Base-by-base conservation (phyloP, 176 grass and related monocot species). In the Microstegium vimineum region DNA sequence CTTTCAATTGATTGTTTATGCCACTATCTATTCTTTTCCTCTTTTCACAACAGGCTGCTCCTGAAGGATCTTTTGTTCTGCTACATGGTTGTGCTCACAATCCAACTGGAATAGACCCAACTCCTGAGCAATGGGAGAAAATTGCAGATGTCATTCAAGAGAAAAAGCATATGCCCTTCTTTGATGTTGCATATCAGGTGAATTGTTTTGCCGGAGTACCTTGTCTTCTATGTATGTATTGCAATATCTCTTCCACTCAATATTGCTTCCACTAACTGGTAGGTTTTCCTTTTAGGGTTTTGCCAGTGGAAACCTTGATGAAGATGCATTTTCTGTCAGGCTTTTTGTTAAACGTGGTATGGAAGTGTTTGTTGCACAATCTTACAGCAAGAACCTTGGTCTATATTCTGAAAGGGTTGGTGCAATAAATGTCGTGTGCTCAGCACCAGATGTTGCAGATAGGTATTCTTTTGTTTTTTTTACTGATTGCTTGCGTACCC, bases 101-200 rank as follows among this genome's bases (percentile, higher is more conserved):
- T 74, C 95, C 95, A 62, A 98, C 95, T 68, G 95, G 92, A 87
- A 95, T 98, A 60, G 95, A 98, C 47, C 95, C 92, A 82, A 98
- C 90, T 87, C 84, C 86, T 73, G 87, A 98, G 60, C 92, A 95
- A 45, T 93, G 93, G 96, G 86, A 89, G 51, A 91, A 86, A 91
- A 88, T 91, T 84, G 93, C 93, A 51, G 93, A 93, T 88, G 71
- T 91, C 77, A 92, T 98, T 86, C 79, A 98, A 88, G 89, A 95
- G 85, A 95, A 95, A 85, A 92, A 89, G 10, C 90, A 95, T 57
- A 93, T 86, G 42, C 93, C 96, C 65, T 98, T 98, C 83, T 95
- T 98, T 90, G 96, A 98, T 91, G 96, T 98, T 86, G 96, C 96
- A 74, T 98, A 98, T 73, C 96, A 98, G 90, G 96, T 95, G 27